Conservation (phyloP, 257 asterid genomes). For the Forsythia suspensa region DNA sequence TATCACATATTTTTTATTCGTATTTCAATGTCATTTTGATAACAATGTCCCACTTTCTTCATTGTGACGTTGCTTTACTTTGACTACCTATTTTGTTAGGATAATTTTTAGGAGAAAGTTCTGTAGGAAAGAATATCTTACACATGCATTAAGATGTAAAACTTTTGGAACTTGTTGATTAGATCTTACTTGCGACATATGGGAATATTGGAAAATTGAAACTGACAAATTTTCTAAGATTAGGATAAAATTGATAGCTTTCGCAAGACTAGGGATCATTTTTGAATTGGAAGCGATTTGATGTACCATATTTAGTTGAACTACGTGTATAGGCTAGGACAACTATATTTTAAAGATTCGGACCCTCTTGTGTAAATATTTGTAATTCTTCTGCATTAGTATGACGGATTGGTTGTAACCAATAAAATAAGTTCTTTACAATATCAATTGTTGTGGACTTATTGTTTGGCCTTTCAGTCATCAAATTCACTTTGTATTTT, state of each 20-base stretch:
- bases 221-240: not conserved
- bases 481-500: slow-evolving; percentile 9
- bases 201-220: not conserved
- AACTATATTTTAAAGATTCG: not conserved
- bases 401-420: not conserved
- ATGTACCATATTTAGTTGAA: not conserved
- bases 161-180: slow-evolving; percentile 1
- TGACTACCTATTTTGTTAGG: too few species aligned
- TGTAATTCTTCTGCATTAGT: not conserved
- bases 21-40: too few species aligned
- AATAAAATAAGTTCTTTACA: not conserved
- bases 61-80: too few species aligned
- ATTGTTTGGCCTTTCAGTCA: not conserved
- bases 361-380: not conserved
- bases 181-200: not conserved
- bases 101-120: too few species aligned
- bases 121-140: too few species aligned
- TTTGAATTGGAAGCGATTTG: not conserved
- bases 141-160: not conserved
- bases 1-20: too few species aligned
- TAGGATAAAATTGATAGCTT: not conserved
- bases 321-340: not conserved
- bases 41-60: too few species aligned
- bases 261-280: not conserved
- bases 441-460: slow-evolving; percentile 3